A percentile compares a stretch with the other conserved stretches of the same genome.
phyloP scores from a whole-genome alignment of 192 early-diverging fungal genomes.

The Backusella australiensis region DNA sequence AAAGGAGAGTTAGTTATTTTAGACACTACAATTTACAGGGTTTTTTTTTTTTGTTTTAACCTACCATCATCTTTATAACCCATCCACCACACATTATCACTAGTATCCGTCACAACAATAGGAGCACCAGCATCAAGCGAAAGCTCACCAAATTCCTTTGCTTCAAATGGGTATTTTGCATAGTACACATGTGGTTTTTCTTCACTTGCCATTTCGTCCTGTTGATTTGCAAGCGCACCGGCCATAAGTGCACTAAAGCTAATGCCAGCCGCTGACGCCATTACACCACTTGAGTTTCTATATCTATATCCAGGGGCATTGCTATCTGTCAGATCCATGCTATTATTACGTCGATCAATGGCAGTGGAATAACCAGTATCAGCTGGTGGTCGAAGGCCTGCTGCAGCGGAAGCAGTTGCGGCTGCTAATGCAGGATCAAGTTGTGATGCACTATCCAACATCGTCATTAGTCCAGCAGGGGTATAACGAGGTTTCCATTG shows the following conservation, averaged over 20 bases:
- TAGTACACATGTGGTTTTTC: constrained; percentile 48
- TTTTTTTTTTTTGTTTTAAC: constrained; percentile 18
- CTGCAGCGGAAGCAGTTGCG: not conserved
- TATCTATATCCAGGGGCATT: not conserved
- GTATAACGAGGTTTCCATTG: constrained; percentile 15
- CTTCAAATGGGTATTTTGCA: constrained; percentile 70
- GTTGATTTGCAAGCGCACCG: not conserved
- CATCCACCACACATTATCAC: constrained; percentile 83
- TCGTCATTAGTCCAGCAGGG: constrained; percentile 4
- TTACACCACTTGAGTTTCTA: not conserved
- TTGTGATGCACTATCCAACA: constrained; percentile 23
- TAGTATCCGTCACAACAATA: constrained; percentile 74
- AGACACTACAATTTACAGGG: not conserved
- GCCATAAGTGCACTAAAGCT: constrained; percentile 17
- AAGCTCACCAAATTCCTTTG: constrained; percentile 73
- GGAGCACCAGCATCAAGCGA: constrained; percentile 60
- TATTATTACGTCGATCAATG: not conserved
- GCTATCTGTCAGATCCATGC: not conserved
- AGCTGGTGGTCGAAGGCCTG: not conserved
- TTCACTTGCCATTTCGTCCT: constrained; percentile 10
- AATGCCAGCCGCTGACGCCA: not conserved
- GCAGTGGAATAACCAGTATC: not conserved
- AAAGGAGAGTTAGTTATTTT: not conserved
- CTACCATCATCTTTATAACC: constrained; percentile 63
- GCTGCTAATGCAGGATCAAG: constrained; percentile 7